Conservation (phyloP, 2,329 filamentous ascomycete genomes). For the Beauveria sp. region DNA sequence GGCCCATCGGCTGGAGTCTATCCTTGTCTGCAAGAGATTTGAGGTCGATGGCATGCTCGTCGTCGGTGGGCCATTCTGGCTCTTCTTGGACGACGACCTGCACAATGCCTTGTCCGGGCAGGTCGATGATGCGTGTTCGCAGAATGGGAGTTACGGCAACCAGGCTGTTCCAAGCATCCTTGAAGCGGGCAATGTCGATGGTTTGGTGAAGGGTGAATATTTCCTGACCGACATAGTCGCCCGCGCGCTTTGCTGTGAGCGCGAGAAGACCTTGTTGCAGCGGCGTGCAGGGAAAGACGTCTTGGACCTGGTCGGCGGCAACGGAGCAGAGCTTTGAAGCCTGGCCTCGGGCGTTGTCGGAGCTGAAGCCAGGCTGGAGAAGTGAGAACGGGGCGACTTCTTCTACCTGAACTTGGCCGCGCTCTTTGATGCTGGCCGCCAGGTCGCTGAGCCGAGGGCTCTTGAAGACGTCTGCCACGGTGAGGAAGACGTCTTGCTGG, state of each 20-base stretch:
- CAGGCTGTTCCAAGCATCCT: background rate
- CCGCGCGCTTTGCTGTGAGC: background rate
- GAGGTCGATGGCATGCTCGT: background rate
- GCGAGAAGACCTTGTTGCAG: constrained; percentile 2
- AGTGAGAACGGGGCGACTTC: constrained; percentile 4
- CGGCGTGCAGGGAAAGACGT: constrained; percentile 6
- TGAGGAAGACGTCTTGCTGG: constrained; percentile 21
- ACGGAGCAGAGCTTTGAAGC: background rate
- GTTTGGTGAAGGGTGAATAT: background rate
- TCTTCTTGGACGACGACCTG: background rate
- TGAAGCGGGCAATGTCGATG: background rate
- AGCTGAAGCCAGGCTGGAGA: background rate
- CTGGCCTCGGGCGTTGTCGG: background rate
- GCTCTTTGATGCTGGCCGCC: background rate
- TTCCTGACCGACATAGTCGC: constrained; percentile 1
- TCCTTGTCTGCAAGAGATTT: background rate
- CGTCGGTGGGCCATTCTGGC: background rate
- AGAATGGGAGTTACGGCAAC: background rate
- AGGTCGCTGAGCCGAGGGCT: constrained; percentile 23
- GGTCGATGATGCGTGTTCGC: constrained; percentile 3
- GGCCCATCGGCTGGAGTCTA: background rate
- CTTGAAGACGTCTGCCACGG: constrained; percentile 26
- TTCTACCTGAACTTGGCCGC: background rate
- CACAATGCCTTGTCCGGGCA: constrained; percentile 1
- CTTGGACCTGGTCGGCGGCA: background rate